Conservation (phyloP, 2,329 filamentous ascomycete species). For the Allantophomopsis lycopodina region DNA sequence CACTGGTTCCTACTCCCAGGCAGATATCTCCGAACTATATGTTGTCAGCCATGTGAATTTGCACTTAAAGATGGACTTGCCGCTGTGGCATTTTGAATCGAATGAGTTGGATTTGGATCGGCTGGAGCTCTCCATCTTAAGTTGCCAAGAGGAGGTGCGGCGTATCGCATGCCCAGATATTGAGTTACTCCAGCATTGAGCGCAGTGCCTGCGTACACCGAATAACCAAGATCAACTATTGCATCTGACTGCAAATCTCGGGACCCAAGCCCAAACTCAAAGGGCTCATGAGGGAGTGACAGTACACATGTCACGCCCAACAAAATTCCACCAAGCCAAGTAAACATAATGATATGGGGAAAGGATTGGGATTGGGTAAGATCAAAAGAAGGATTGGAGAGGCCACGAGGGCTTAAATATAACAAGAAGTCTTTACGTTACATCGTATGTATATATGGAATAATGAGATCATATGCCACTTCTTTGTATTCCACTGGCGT, state of each 20-base stretch:
- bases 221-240: constrained; percentile 51
- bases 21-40: constrained; percentile 30
- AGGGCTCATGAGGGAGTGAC: too few species aligned
- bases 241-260: not conserved
- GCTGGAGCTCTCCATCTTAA: constrained; percentile 55
- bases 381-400: too few species aligned
- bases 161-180: constrained; percentile 64
- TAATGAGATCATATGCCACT: too few species aligned
- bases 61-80: not conserved
- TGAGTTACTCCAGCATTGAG: constrained; percentile 43
- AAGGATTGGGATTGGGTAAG: too few species aligned
- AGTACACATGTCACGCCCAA: too few species aligned
- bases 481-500: too few species aligned
- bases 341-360: too few species aligned
- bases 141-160: constrained; percentile 48
- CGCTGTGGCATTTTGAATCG: constrained; percentile 8
- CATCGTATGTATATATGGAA: too few species aligned
- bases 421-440: too few species aligned
- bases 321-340: too few species aligned
- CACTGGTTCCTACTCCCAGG: constrained; percentile 18
- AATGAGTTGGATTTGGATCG: constrained; percentile 2
- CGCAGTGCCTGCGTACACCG: constrained; percentile 43
- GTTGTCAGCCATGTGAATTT: not conserved
- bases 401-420: too few species aligned
- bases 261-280: too few species aligned